Conservation (phyloP, 257 asterid species). For the Salvia hispanica region DNA sequence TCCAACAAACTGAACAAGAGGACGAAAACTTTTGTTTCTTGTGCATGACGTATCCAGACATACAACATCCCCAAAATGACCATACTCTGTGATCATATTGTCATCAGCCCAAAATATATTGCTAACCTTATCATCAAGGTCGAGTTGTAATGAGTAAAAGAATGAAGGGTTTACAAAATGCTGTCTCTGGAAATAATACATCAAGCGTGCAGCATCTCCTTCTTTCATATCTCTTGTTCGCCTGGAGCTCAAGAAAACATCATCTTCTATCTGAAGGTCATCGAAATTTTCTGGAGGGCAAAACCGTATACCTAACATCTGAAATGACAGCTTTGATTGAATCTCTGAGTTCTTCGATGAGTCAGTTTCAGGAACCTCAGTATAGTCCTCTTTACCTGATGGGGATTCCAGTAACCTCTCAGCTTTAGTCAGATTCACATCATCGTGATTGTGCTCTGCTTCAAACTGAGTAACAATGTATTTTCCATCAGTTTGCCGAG, state of each 20-base stretch:
- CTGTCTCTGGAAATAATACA: constrained; percentile 57
- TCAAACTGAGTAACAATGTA: constrained; percentile 55
- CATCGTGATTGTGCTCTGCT: constrained; percentile 58
- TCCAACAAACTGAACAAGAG: constrained; percentile 55
- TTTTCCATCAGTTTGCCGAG: constrained; percentile 56
- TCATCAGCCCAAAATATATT: constrained; percentile 70
- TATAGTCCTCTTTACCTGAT: constrained; percentile 35
- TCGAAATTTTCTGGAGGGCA: constrained; percentile 50
- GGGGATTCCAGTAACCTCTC: constrained; percentile 44
- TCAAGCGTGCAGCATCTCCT: constrained; percentile 58
- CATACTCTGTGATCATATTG: constrained; percentile 54
- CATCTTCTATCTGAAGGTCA: constrained; percentile 43
- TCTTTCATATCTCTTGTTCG: constrained; percentile 59
- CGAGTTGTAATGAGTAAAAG: constrained; percentile 54
- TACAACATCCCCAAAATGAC: constrained; percentile 62
- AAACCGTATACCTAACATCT: constrained; percentile 55
- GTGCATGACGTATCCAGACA: constrained; percentile 55
- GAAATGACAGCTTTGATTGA: constrained; percentile 46
- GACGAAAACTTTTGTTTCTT: constrained; percentile 46
- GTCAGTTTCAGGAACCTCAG: constrained; percentile 49
- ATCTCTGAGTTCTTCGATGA: constrained; percentile 41
- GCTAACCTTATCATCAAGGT: constrained; percentile 59
- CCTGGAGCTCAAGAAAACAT: constrained; percentile 43
- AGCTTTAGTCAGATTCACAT: constrained; percentile 46
- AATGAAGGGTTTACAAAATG: constrained; percentile 63